Evolutionary conservation across 345 rosid species (phyloP).

Genomic region (Cardamine chenopodiifolia): DNA sequence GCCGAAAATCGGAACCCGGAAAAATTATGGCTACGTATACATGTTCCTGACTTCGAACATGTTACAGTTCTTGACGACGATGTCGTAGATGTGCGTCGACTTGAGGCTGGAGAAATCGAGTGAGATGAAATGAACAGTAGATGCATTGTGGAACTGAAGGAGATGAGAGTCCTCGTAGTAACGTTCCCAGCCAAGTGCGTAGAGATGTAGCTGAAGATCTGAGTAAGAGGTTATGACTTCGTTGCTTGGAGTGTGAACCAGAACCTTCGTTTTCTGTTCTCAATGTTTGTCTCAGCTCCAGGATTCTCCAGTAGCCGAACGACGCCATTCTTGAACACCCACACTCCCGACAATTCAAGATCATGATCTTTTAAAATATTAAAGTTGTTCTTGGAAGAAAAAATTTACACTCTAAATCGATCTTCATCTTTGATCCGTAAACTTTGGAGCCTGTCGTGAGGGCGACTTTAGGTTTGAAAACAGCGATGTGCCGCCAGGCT

Average conservation of each 20-base stretch:
- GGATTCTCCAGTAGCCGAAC: constrained; percentile 68
- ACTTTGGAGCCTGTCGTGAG: too few species aligned
- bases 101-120: constrained; percentile 75
- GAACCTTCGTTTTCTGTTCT: constrained; percentile 49
- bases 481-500: too few species aligned
- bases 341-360: constrained; percentile 92
- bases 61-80: constrained; percentile 76
- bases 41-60: constrained; percentile 66
- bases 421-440: too few species aligned
- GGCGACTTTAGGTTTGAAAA: too few species aligned
- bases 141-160: constrained; percentile 72
- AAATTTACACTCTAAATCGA: too few species aligned
- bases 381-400: too few species aligned
- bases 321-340: constrained; percentile 77
- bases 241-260: constrained; percentile 58
- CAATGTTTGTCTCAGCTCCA: constrained; percentile 45
- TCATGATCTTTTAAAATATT: too few species aligned
- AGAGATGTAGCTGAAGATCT: constrained; percentile 57
- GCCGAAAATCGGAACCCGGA: too few species aligned
- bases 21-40: constrained; percentile 33
- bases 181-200: constrained; percentile 82
- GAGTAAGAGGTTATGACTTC: constrained; percentile 69
- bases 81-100: constrained; percentile 79
- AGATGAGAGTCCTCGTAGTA: constrained; percentile 66
- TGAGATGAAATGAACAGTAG: constrained; percentile 67